A percentile compares a stretch with the other conserved stretches of the same genome.
Conservation (phyloP, 2,329 filamentous ascomycete species). For the Microcyclospora tardicrescens region DNA sequence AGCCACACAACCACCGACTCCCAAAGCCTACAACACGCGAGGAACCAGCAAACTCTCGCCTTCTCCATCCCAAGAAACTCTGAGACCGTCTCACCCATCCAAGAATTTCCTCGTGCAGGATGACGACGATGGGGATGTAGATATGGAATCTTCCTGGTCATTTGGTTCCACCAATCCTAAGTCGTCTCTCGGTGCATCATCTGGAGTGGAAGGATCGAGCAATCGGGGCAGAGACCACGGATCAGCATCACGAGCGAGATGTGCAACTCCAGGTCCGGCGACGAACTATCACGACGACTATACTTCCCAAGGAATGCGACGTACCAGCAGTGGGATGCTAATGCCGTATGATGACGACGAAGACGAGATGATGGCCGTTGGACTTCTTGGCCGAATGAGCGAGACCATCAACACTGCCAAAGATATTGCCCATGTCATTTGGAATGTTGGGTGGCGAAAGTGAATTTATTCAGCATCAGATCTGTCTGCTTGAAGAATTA, state of each 20-base stretch:
- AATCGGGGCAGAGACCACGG: constrained; percentile 22
- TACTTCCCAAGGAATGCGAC: constrained; percentile 49
- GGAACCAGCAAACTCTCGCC: constrained; percentile 45
- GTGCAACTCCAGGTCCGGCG: constrained; percentile 8
- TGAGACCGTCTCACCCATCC: constrained; percentile 56
- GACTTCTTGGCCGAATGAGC: constrained; percentile 65
- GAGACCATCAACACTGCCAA: constrained; percentile 59
- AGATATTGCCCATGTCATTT: constrained; percentile 53
- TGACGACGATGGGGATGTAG: constrained; percentile 6
- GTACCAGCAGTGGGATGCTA: constrained; percentile 79
- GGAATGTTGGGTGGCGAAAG: constrained; percentile 51
- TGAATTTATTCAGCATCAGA: constrained; percentile 18
- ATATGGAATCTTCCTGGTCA: constrained; percentile 17
- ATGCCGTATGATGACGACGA: constrained; percentile 71
- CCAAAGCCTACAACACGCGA: constrained; percentile 30
- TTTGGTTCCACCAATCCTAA: constrained; percentile 23
- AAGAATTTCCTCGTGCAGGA: constrained; percentile 50
- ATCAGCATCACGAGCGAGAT: constrained; percentile 18
- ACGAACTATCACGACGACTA: constrained; percentile 17
- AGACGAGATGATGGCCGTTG: constrained; percentile 38
- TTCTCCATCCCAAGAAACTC: constrained; percentile 70
- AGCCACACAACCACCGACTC: constrained; percentile 1
- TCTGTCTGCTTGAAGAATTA: not conserved
- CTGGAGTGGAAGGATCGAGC: constrained; percentile 23
- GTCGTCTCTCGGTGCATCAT: constrained; percentile 17